These are phyloP conservation scores for Lotus japonicus DNA, from an alignment of 306 rosid genomes.

Conservation along the genomic window DNA sequence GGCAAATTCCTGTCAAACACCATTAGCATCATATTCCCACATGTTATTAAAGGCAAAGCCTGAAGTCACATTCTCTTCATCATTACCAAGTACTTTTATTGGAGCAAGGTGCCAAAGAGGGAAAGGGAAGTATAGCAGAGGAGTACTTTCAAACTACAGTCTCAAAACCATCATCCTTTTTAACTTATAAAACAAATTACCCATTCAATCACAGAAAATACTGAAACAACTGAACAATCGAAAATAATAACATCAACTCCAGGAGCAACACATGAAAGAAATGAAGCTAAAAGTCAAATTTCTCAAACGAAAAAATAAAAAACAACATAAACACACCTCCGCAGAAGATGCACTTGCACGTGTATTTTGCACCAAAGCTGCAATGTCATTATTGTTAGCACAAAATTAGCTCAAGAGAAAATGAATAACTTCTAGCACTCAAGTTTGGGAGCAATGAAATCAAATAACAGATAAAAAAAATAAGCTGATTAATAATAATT, in stretches of 20 bases:
- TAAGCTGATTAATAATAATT: background rate
- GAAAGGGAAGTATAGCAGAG: background rate
- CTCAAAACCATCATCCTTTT: background rate
- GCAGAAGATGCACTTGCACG: constrained; percentile 50
- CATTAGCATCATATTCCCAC: background rate
- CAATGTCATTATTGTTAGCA: constrained; percentile 31
- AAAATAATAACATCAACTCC: background rate
- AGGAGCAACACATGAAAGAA: background rate
- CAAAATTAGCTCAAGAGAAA: constrained; percentile 1
- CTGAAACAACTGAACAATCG: background rate
- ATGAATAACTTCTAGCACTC: background rate
- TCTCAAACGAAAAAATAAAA: background rate
- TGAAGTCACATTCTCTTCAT: background rate
- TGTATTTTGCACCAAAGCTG: constrained; percentile 59
- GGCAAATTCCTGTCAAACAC: background rate
- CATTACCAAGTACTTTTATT: background rate
- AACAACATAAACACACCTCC: constrained; percentile 41
- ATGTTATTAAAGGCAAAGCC: background rate
- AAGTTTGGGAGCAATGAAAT: background rate
- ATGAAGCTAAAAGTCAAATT: background rate
- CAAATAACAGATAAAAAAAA: constrained; percentile 1
- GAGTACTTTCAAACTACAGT: background rate
- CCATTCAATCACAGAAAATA: background rate
- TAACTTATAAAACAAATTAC: background rate
- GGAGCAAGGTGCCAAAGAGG: background rate